These are phyloP conservation scores for Berberis vulgaris DNA, from an alignment of 164 flowering plant species.

Conservation along the genomic window DNA sequence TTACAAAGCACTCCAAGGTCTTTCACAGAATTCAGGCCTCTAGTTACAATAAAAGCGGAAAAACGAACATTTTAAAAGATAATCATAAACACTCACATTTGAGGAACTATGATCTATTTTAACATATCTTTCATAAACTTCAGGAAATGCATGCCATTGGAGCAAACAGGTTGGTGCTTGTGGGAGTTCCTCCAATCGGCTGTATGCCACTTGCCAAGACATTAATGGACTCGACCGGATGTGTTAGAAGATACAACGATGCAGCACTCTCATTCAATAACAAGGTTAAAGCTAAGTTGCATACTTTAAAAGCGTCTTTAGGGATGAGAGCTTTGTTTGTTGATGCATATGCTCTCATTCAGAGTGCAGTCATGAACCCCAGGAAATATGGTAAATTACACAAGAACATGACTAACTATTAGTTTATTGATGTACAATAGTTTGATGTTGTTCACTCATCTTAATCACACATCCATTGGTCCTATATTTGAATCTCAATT, in stretches of 20 bases:
- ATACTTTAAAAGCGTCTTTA: slow-evolving; percentile 4
- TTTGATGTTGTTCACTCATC: no score
- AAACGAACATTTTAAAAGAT: no score
- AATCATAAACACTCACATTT: no score
- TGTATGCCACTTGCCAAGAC: slow-evolving; percentile 50
- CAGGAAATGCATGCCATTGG: slow-evolving; percentile 35
- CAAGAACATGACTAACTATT: not conserved
- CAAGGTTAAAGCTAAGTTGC: slow-evolving; percentile 20
- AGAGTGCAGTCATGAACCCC: slow-evolving; percentile 32
- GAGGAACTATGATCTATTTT: no score
- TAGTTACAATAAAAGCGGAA: no score
- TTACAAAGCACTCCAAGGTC: no score
- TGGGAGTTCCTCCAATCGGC: slow-evolving; percentile 52
- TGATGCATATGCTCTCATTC: slow-evolving; percentile 27
- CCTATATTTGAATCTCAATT: no score
- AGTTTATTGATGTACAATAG: not conserved
- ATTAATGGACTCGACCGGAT: slow-evolving; percentile 15
- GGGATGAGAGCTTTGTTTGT: slow-evolving; percentile 23
- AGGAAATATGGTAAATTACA: slow-evolving; percentile 31
- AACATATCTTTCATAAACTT: no score
- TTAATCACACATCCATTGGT: not conserved
- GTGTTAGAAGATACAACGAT: slow-evolving; percentile 26
- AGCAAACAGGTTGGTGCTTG: slow-evolving; percentile 31
- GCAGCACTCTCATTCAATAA: slow-evolving; percentile 28
- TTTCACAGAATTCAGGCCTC: no score